Conservation (phyloP, 1,284 basidiomycete species). For the Ustilago crameri region DNA sequence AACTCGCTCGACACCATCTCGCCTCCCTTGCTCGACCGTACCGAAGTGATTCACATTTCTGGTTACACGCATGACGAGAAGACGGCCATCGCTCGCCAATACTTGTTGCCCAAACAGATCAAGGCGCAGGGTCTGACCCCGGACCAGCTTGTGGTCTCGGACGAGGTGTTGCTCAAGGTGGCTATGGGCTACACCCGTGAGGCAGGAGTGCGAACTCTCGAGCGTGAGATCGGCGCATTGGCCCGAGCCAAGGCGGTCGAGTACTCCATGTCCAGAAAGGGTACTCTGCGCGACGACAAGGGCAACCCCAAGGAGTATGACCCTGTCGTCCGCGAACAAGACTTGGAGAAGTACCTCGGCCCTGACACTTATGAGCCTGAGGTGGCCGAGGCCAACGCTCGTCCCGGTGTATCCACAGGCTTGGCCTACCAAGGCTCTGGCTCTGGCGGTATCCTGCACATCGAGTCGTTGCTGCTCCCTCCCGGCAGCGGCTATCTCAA, state of each 20-base stretch:
- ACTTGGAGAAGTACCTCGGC: slow-evolving; percentile 87
- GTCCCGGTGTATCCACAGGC: slow-evolving; percentile 81
- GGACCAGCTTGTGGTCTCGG: slow-evolving; percentile 74
- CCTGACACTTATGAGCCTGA: slow-evolving; percentile 83
- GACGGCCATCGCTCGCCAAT: slow-evolving; percentile 69
- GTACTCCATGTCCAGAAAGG: slow-evolving; percentile 80
- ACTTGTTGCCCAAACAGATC: slow-evolving; percentile 86
- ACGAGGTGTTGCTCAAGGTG: slow-evolving; percentile 78
- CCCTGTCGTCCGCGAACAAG: slow-evolving; percentile 75
- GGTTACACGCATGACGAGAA: slow-evolving; percentile 70
- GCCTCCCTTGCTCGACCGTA: slow-evolving; percentile 69
- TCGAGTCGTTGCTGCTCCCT: slow-evolving; percentile 78
- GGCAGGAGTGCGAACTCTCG: slow-evolving; percentile 90
- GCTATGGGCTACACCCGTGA: slow-evolving; percentile 84
- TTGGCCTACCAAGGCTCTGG: slow-evolving; percentile 88
- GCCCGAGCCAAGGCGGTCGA: slow-evolving; percentile 77
- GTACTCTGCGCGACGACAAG: slow-evolving; percentile 49
- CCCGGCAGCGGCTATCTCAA: slow-evolving; percentile 79
- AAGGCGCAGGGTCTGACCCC: slow-evolving; percentile 75
- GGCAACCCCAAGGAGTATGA: slow-evolving; percentile 72
- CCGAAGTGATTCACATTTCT: slow-evolving; percentile 69
- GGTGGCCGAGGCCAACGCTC: slow-evolving; percentile 78
- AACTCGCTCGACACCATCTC: slow-evolving; percentile 70
- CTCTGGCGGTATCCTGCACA: slow-evolving; percentile 84
- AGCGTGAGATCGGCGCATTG: slow-evolving; percentile 85